Percentiles rank a stretch among this genome's conserved stretches.
These are phyloP conservation scores for Chalaropsis ovoidea DNA, from an alignment of 2,329 filamentous ascomycete genomes.

Conservation along the genomic window DNA sequence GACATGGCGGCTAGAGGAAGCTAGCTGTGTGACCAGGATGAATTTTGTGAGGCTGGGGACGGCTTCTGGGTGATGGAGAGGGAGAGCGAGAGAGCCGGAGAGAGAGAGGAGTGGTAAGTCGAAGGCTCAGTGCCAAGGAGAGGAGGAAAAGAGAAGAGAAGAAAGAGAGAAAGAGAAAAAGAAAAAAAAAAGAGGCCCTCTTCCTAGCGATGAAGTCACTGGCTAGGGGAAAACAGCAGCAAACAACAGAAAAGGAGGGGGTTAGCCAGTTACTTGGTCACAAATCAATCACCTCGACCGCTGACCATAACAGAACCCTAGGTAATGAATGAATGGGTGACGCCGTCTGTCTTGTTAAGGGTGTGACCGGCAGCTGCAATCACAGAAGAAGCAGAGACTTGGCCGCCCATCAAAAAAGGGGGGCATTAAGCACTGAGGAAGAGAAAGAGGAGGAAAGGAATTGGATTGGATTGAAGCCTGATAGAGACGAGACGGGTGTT, in stretches of 20 bases:
- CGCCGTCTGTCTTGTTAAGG: neutral
- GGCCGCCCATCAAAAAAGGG: slow-evolving; percentile 6
- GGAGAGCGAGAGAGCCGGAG: neutral
- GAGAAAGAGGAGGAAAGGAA: neutral
- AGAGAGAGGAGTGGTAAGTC: neutral
- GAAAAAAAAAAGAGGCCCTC: slow-evolving; percentile 12
- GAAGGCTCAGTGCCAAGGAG: neutral
- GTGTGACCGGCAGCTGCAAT: neutral
- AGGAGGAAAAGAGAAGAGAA: slow-evolving; percentile 14
- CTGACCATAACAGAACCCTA: slow-evolving; percentile 3
- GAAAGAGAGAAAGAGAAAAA: slow-evolving; percentile 15
- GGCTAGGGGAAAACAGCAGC: neutral
- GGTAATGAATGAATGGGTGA: neutral
- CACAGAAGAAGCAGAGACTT: slow-evolving; percentile 1
- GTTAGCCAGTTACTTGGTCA: neutral
- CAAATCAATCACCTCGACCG: slow-evolving; percentile 3
- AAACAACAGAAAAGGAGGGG: slow-evolving; percentile 5
- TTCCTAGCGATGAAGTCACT: slow-evolving; percentile 12
- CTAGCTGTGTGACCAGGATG: neutral
- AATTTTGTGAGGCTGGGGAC: neutral
- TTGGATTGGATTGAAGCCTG: neutral
- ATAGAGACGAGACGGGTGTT: neutral
- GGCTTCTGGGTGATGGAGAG: neutral
- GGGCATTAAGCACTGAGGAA: neutral
- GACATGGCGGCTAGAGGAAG: slow-evolving; percentile 38